A percentile compares a stretch with the other conserved stretches of the same genome.
phyloP scores from a whole-genome alignment of 495 filamentous ascomycete genomes.

The Chlorociboria aeruginascens region DNA sequence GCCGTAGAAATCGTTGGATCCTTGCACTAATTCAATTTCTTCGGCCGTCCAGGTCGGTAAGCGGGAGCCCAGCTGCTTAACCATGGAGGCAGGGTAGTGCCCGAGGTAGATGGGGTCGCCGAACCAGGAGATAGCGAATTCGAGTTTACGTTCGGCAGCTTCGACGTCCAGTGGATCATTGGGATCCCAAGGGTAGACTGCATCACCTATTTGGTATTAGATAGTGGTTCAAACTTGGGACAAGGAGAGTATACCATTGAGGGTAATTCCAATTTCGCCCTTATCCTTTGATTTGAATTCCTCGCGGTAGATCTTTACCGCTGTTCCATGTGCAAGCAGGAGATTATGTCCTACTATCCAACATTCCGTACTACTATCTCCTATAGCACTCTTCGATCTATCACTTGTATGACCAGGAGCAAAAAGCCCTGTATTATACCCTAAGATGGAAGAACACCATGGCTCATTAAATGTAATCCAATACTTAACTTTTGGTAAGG shows the following conservation, averaged over 20 bases:
- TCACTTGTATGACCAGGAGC: slow-evolving; percentile 49
- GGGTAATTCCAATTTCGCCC: slow-evolving; percentile 50
- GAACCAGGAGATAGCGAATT: slow-evolving; percentile 57
- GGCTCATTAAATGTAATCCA: slow-evolving; percentile 63
- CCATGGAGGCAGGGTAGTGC: slow-evolving; percentile 66
- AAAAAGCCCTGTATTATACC: slow-evolving; percentile 47
- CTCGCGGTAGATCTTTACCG: slow-evolving; percentile 55
- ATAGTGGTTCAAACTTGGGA: neutral
- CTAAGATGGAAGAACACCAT: slow-evolving; percentile 47
- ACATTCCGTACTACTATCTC: slow-evolving; percentile 44
- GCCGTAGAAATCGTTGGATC: slow-evolving; percentile 73
- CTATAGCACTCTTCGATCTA: slow-evolving; percentile 38
- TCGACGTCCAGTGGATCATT: slow-evolving; percentile 43
- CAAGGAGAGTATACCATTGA: slow-evolving; percentile 32
- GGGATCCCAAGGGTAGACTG: slow-evolving; percentile 43
- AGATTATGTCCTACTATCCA: slow-evolving; percentile 53
- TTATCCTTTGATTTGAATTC: slow-evolving; percentile 50
- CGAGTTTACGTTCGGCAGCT: slow-evolving; percentile 51
- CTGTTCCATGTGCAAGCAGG: slow-evolving; percentile 43
- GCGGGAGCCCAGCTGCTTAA: slow-evolving; percentile 57
- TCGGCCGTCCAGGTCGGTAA: slow-evolving; percentile 54
- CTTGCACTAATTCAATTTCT: slow-evolving; percentile 54
- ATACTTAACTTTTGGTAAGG: slow-evolving; percentile 45
- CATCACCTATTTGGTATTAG: slow-evolving; percentile 30
- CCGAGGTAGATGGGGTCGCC: slow-evolving; percentile 67